Evolutionary conservation across 495 filamentous ascomycete genomes (phyloP), one percentile per base, ranked within the genome.

Genomic region (Penicillium riverlandense): DNA sequence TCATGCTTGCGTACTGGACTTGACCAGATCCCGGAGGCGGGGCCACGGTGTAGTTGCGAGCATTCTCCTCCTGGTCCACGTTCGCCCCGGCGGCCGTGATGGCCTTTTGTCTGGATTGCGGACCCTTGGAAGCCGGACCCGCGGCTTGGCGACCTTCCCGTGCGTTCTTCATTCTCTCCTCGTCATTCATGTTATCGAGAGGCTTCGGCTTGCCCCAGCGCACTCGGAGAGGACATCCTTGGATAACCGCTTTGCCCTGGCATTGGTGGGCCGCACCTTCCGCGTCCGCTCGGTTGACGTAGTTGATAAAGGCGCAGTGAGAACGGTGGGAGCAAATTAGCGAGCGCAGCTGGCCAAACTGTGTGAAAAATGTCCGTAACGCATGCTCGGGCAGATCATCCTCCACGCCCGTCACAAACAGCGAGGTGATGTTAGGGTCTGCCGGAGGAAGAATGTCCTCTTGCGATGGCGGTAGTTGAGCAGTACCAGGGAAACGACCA

Each of bases 261-360:
- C 86, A 91, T 29, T 85, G 82, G 41, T 77, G 78, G 0, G 94
- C 85, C 0, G 92, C 92, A 16, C 72, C 79, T 63, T 97, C 92
- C 8, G 92, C 92, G 2, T 75, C 82, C 35, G 86, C 79, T 41
- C 94, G 81, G 22, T 78, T 85, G 42, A 85, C 76, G 60, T 86
- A 98, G 67, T 97, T 98, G 64, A 98, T 77, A 55, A 96, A 98
- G 0, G 94, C 92, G 55, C 88, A 95, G 57, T 96, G 94, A 7
- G 92, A 86, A 63, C 95, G 91, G 63, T 98, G 92, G 10, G 90
- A 94, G 63, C 94, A 96, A 38, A 97, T 83, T 13, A 98, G 59
- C 4, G 86, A 92, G 43, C 90, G 87, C 41, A 98, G 79, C 52
- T 83, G 80, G 38, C 92, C 92, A 51, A 88, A 95, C 32, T 82